Conservation (phyloP, 2,329 filamentous ascomycete genomes). For the Colletotrichum tamarilloi region DNA sequence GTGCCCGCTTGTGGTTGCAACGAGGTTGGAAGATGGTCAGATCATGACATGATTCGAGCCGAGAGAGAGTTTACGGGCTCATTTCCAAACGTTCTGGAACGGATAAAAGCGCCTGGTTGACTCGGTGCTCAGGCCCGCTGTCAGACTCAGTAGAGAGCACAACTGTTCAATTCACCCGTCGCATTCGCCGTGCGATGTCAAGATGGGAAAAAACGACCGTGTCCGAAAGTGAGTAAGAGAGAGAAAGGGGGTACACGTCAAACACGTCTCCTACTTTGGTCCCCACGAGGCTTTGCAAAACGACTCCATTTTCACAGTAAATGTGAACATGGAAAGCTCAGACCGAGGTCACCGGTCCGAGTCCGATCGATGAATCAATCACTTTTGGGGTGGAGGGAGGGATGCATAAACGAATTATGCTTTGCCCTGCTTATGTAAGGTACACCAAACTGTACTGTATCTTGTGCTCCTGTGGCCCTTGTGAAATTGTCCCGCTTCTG, state of each 20-base stretch:
- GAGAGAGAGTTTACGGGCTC: conserved; percentile 8
- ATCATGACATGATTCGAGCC: conserved; percentile 30
- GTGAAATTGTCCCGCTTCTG: conserved; percentile 9
- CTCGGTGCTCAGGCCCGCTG: conserved; percentile 21
- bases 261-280: background rate
- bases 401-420: conserved; percentile 11
- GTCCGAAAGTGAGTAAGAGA: background rate
- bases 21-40: background rate
- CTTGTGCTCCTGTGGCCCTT: background rate
- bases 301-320: background rate
- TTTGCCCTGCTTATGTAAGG: conserved; percentile 3
- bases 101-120: conserved; percentile 12
- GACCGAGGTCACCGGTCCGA: background rate
- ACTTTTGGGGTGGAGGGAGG: background rate
- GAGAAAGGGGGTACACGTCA: background rate
- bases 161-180: background rate
- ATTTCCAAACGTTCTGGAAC: conserved; percentile 20
- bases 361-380: background rate
- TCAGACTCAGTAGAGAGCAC: background rate
- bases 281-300: background rate
- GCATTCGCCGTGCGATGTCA: background rate
- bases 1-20: conserved; percentile 5
- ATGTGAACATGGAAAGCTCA: too few relatives aligned
- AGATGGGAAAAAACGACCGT: background rate
- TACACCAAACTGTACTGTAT: too few relatives aligned